phyloP scores from a whole-genome alignment of 768 basidiomycete species.

The Rubroboletus pulcherrimus region DNA sequence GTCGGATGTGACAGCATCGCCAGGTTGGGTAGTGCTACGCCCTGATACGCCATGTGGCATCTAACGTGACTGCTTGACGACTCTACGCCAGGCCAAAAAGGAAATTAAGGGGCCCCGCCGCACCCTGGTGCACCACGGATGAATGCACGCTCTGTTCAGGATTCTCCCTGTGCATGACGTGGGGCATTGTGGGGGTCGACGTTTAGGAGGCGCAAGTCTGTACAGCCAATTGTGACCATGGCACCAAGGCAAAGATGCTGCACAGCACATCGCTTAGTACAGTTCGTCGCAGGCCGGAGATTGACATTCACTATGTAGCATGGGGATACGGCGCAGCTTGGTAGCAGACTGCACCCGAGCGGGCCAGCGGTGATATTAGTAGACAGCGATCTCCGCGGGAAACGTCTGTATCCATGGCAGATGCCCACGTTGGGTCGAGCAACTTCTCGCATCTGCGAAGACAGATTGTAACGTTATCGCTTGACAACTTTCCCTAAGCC shows the following conservation, averaged over 20 bases:
- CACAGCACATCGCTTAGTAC: slow-evolving; percentile 2
- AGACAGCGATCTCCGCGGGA: slow-evolving; percentile 29
- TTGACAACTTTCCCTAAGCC: slow-evolving; percentile 13
- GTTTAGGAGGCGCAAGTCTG: slow-evolving; percentile 15
- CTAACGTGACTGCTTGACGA: slow-evolving; percentile 14
- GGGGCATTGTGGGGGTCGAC: slow-evolving; percentile 20
- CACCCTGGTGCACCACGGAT: not conserved
- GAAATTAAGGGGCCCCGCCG: slow-evolving; percentile 18
- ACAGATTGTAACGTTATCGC: slow-evolving; percentile 22
- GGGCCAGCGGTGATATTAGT: slow-evolving; percentile 7
- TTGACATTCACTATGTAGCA: slow-evolving; percentile 10
- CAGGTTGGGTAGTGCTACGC: slow-evolving; percentile 18
- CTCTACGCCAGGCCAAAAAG: slow-evolving; percentile 2
- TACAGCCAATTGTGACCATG: not conserved
- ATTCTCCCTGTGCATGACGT: slow-evolving; percentile 18
- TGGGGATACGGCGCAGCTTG: slow-evolving; percentile 23
- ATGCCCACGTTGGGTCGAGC: slow-evolving; percentile 24
- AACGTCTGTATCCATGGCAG: slow-evolving; percentile 28
- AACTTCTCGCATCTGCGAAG: slow-evolving; percentile 17
- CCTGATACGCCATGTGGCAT: slow-evolving; percentile 26
- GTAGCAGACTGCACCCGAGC: slow-evolving; percentile 10
- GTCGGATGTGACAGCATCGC: slow-evolving; percentile 24
- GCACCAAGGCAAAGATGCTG: not conserved
- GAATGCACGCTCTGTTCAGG: slow-evolving; percentile 1
- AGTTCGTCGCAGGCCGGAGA: slow-evolving; percentile 20